These are phyloP conservation scores for Papiliotrema laurentii DNA, from an alignment of 1,284 basidiomycete genomes.

Conservation along the genomic window DNA sequence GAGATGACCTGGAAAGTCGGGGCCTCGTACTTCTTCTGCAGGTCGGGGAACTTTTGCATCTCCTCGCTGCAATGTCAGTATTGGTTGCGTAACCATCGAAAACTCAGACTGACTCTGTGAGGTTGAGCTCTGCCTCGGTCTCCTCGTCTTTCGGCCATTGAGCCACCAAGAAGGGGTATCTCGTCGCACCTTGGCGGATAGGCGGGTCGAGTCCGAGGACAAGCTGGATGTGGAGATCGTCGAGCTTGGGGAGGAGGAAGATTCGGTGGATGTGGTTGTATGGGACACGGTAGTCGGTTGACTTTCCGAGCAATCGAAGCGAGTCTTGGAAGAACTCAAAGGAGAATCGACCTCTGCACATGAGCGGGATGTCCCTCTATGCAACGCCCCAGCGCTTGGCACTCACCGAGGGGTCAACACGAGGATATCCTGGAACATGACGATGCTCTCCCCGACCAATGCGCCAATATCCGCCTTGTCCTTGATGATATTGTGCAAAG, in stretches of 20 bases:
- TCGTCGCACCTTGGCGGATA: slow-evolving; percentile 95
- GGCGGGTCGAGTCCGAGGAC: slow-evolving; percentile 87
- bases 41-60: slow-evolving; percentile 50
- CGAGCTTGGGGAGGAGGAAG: slow-evolving; percentile 88
- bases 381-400: background rate
- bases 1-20: slow-evolving; percentile 96
- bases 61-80: slow-evolving; percentile 37
- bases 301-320: slow-evolving; percentile 90
- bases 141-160: slow-evolving; percentile 96
- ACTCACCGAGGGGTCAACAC: slow-evolving; percentile 76
- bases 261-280: slow-evolving; percentile 84
- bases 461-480: slow-evolving; percentile 95
- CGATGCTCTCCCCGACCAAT: slow-evolving; percentile 84
- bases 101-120: slow-evolving; percentile 67
- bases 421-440: slow-evolving; percentile 95
- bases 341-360: slow-evolving; percentile 79
- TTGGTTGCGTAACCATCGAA: background rate
- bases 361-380: slow-evolving; percentile 2
- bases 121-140: slow-evolving; percentile 90
- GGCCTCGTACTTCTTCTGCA: slow-evolving; percentile 62
- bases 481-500: slow-evolving; percentile 94
- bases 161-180: slow-evolving; percentile 97
- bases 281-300: slow-evolving; percentile 97
- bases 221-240: slow-evolving; percentile 93
- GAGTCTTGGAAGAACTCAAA: slow-evolving; percentile 97